phyloP scores from a whole-genome alignment of 2,329 filamentous ascomycete species.

The Fusarium humuli region DNA sequence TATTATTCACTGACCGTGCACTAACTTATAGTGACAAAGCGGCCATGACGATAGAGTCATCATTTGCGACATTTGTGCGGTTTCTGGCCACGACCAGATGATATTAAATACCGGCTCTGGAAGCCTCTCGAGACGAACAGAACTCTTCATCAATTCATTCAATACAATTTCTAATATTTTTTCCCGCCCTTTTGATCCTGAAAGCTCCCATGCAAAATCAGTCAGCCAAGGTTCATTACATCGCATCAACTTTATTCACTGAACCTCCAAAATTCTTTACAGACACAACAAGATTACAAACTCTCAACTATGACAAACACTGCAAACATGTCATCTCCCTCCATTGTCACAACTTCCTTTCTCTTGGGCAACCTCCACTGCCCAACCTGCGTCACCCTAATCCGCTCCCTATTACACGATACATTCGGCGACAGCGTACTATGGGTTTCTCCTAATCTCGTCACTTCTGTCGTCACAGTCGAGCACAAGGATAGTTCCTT shows the following conservation, averaged over 20 bases:
- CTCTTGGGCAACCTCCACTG: slow-evolving; percentile 82
- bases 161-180: not conserved
- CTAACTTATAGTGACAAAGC: slow-evolving; percentile 33
- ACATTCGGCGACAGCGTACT: slow-evolving; percentile 59
- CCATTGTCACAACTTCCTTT: slow-evolving; percentile 66
- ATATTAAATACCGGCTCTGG: slow-evolving; percentile 29
- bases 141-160: slow-evolving; percentile 8
- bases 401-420: slow-evolving; percentile 68
- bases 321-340: slow-evolving; percentile 45
- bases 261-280: not conserved
- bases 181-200: not conserved
- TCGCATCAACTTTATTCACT: slow-evolving; percentile 14
- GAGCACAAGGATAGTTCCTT: slow-evolving; percentile 60
- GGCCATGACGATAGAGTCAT: slow-evolving; percentile 30
- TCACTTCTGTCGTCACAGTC: slow-evolving; percentile 76
- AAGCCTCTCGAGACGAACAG: slow-evolving; percentile 22
- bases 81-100: slow-evolving; percentile 44
- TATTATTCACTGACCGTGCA: slow-evolving; percentile 17
- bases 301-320: slow-evolving; percentile 2
- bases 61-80: slow-evolving; percentile 53
- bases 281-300: slow-evolving; percentile 1
- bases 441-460: slow-evolving; percentile 76
- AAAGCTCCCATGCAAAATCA: not conserved
- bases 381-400: slow-evolving; percentile 76
- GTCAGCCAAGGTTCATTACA: not conserved